These are phyloP conservation scores for Platanthera zijinensis DNA, from an alignment of 106 monocot genomes.

Conservation along the genomic window DNA sequence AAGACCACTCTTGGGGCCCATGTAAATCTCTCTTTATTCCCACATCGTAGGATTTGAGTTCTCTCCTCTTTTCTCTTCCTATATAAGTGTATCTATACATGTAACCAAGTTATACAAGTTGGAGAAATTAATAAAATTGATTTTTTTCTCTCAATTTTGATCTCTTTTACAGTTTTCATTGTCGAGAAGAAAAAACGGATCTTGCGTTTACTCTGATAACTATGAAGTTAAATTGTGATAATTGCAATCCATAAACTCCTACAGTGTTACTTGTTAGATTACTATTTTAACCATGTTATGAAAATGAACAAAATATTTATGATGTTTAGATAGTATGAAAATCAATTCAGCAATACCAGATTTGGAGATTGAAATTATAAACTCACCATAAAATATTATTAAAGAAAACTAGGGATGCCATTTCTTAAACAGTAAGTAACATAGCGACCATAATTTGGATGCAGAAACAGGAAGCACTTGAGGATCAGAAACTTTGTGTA, in stretches of 20 bases:
- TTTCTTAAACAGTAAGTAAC: slow-evolving; percentile 9
- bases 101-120: too few species aligned
- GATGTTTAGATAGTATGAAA: not conserved
- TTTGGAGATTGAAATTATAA: not conserved
- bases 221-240: too few species aligned
- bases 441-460: slow-evolving; percentile 24
- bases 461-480: slow-evolving; percentile 65
- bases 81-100: too few species aligned
- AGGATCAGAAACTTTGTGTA: slow-evolving; percentile 81
- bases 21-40: too few species aligned
- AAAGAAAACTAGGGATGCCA: not conserved
- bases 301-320: not conserved
- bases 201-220: too few species aligned
- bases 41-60: too few species aligned
- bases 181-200: too few species aligned
- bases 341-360: not conserved
- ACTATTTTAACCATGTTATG: not conserved
- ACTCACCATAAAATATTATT: not conserved
- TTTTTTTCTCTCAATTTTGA: too few species aligned
- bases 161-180: too few species aligned
- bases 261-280: not conserved
- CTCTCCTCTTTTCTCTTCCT: too few species aligned
- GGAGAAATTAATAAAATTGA: too few species aligned
- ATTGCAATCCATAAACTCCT: not conserved
- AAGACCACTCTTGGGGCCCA: too few species aligned